These are phyloP conservation scores for Microsporum canis DNA, from an alignment of 2,329 filamentous ascomycete genomes.

Conservation along the genomic window DNA sequence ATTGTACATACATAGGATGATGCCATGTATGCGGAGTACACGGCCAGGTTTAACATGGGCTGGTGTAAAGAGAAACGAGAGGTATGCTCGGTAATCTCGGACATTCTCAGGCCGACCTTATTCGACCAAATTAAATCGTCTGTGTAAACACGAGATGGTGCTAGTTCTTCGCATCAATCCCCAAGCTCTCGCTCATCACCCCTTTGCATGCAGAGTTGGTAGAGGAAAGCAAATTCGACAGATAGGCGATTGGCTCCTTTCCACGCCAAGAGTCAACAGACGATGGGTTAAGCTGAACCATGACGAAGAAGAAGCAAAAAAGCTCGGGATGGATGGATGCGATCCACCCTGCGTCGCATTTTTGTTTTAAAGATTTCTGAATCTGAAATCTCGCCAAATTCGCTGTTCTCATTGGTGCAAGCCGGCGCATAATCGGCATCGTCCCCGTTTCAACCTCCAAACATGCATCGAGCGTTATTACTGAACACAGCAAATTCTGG, in stretches of 20 bases:
- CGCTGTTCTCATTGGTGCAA: constrained; percentile 11
- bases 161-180: background rate
- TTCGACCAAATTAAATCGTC: background rate
- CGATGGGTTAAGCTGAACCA: background rate
- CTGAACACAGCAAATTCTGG: constrained; percentile 18
- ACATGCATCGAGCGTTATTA: constrained; percentile 9
- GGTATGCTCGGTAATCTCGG: background rate
- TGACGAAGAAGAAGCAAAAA: background rate
- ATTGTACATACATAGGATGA: background rate
- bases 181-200: background rate
- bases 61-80: background rate
- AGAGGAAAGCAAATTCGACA: background rate
- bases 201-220: background rate
- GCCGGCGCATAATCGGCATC: background rate
- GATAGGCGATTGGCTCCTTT: constrained; percentile 2
- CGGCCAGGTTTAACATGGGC: background rate
- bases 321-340: constrained; percentile 1
- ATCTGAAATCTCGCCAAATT: constrained; percentile 12
- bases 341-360: constrained; percentile 11
- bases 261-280: background rate
- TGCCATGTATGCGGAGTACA: background rate
- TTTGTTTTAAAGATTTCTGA: constrained; percentile 6
- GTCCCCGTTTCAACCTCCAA: constrained; percentile 1
- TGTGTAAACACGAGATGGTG: background rate
- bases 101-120: background rate